Conservation (phyloP, 805 yeast species). For the Candida caryicola region DNA sequence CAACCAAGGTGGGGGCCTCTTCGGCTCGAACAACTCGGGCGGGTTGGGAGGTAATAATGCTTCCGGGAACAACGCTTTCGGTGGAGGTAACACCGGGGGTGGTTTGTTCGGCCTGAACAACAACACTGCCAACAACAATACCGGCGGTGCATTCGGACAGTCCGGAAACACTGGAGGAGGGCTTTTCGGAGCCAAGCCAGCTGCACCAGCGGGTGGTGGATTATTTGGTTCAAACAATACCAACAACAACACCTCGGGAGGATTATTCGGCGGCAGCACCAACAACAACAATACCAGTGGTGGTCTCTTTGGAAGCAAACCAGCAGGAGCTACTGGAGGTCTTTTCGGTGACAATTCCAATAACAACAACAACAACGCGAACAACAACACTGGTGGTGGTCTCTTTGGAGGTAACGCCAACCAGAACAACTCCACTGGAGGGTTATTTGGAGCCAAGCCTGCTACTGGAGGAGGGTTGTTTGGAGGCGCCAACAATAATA, state of each 20-base stretch:
- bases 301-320: constrained; percentile 19
- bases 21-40: constrained; percentile 9
- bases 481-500: constrained; percentile 28
- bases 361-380: constrained; percentile 13
- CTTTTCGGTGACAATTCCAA: constrained; percentile 18
- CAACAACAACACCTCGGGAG: constrained; percentile 21
- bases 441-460: constrained; percentile 21
- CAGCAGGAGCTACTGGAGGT: constrained; percentile 14
- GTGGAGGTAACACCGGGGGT: constrained; percentile 9
- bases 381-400: constrained; percentile 3
- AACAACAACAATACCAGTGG: constrained; percentile 21
- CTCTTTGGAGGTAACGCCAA: constrained; percentile 10
- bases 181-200: constrained; percentile 19
- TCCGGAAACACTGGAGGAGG: constrained; percentile 17
- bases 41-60: constrained; percentile 14
- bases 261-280: constrained; percentile 14
- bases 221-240: constrained; percentile 23
- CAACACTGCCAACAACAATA: constrained; percentile 6
- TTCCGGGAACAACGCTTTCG: not conserved
- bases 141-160: constrained; percentile 4
- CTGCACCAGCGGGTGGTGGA: constrained; percentile 26
- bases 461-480: constrained; percentile 46
- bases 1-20: constrained; percentile 11
- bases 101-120: constrained; percentile 31
- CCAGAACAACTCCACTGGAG: constrained; percentile 16